Evolutionary conservation across 140 eudicot genomes (phyloP).

Genomic region (Anethum foeniculum): DNA sequence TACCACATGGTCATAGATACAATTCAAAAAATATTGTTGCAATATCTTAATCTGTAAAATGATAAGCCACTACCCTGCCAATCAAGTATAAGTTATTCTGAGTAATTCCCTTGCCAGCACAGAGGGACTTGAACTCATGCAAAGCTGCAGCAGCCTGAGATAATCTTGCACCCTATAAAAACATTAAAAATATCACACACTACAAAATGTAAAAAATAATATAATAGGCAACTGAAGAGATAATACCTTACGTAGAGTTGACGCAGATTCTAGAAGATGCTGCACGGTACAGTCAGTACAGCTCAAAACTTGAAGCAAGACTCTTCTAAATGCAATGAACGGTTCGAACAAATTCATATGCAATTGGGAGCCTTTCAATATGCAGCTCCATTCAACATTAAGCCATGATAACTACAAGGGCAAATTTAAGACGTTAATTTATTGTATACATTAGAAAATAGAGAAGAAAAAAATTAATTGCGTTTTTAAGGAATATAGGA

Average conservation of each 20-base stretch:
- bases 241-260: constrained; percentile 86
- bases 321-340: constrained; percentile 84
- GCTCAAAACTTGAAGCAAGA: constrained; percentile 69
- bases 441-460: neutral
- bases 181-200: neutral
- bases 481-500: neutral
- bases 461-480: neutral
- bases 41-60: neutral
- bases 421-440: neutral
- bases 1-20: neutral
- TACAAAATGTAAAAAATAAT: neutral
- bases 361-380: constrained; percentile 61
- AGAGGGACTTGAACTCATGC: constrained; percentile 74
- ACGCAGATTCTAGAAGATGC: constrained; percentile 84
- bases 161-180: constrained; percentile 58
- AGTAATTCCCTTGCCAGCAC: constrained; percentile 49
- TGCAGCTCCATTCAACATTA: constrained; percentile 62
- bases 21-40: neutral
- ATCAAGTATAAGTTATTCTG: constrained; percentile 66
- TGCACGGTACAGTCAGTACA: constrained; percentile 54
- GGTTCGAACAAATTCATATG: constrained; percentile 96
- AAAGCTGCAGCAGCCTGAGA: constrained; percentile 95
- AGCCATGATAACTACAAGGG: constrained; percentile 61
- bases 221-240: neutral
- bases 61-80: constrained; percentile 63